Conservation (phyloP, 306 rosid genomes). For the Arachis stenosperma region DNA sequence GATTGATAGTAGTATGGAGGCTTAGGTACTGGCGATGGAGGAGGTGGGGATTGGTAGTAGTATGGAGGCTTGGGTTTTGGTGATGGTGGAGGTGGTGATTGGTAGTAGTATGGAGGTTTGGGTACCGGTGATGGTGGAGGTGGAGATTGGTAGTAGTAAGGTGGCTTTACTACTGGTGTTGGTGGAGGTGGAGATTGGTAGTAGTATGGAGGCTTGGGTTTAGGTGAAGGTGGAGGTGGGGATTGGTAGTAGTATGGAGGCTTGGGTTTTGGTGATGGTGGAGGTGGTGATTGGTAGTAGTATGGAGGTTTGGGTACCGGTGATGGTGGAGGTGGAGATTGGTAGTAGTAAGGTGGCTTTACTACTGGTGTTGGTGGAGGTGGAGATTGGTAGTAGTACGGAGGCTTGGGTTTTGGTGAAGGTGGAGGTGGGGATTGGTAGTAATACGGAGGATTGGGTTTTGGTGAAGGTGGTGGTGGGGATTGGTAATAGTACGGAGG, state of each 20-base stretch:
- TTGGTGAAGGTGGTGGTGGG: constrained; percentile 24
- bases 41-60: constrained; percentile 52
- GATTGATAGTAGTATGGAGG: constrained; percentile 47
- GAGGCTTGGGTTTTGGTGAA: background rate
- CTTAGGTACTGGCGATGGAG: constrained; percentile 25
- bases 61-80: constrained; percentile 37
- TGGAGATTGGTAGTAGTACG: constrained; percentile 41
- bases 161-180: background rate
- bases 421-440: constrained; percentile 48
- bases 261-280: constrained; percentile 32
- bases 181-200: too few species aligned
- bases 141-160: constrained; percentile 34
- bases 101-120: constrained; percentile 29
- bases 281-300: constrained; percentile 52
- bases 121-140: constrained; percentile 28
- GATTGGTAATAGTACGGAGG: constrained; percentile 21
- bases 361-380: constrained; percentile 40
- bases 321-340: constrained; percentile 52
- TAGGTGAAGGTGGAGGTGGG: too few species aligned
- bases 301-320: background rate
- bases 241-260: constrained; percentile 9
- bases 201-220: too few species aligned
- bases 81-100: constrained; percentile 46
- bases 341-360: constrained; percentile 4
- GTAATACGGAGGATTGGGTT: background rate